phyloP scores from a whole-genome alignment of 1,284 basidiomycete species.

The Takashimella koratensis region DNA sequence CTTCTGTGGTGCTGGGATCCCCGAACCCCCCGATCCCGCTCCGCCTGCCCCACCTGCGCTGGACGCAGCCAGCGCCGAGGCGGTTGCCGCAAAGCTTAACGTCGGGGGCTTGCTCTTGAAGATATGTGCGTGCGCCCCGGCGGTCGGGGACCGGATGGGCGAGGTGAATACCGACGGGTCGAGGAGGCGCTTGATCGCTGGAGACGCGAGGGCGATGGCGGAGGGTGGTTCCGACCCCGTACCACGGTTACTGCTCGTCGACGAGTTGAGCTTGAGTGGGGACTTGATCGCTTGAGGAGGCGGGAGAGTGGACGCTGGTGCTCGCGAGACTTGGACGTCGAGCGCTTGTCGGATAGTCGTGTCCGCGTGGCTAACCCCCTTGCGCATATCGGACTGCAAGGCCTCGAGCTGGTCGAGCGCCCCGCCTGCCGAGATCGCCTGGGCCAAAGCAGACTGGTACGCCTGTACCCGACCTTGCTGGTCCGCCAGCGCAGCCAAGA shows the following conservation, averaged over 20 bases:
- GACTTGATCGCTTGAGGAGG: slow-evolving; percentile 1
- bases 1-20: background rate
- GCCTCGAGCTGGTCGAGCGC: slow-evolving; percentile 1
- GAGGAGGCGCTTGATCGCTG: background rate
- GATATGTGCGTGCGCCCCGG: background rate
- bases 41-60: too few relatives aligned
- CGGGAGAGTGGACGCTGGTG: background rate
- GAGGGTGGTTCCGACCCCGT: slow-evolving; percentile 7
- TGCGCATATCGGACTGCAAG: slow-evolving; percentile 1
- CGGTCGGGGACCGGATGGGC: background rate
- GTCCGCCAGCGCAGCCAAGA: background rate
- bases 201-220: background rate
- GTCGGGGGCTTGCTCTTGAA: background rate
- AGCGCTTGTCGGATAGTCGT: background rate
- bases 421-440: slow-evolving; percentile 2
- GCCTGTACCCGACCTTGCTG: background rate
- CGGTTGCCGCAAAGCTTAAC: background rate
- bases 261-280: slow-evolving; percentile 4
- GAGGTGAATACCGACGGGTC: background rate
- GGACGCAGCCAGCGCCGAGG: background rate
- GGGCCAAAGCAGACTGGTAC: background rate
- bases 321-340: slow-evolving; percentile 9
- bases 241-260: background rate
- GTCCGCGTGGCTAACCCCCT: background rate
- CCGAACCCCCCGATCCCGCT: background rate